Percentiles rank a stretch among this genome's conserved stretches.
These are phyloP conservation scores for Phallus indusiatus DNA, from an alignment of 768 basidiomycete species.

Conservation along the genomic window DNA sequence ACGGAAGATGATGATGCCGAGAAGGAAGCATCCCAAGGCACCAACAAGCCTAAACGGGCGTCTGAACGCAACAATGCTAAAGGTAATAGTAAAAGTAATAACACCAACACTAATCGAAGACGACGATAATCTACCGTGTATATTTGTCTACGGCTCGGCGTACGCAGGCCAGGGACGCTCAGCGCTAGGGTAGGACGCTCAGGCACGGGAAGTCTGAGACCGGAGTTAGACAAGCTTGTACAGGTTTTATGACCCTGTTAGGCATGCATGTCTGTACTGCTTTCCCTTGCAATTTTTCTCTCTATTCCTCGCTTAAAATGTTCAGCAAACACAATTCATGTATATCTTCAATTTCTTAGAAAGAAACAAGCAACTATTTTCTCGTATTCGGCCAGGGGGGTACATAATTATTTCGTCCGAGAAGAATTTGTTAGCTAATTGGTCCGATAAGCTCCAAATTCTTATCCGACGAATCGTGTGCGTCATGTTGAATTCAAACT, in stretches of 20 bases:
- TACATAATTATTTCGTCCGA: neutral
- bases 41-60: slow-evolving; percentile 28
- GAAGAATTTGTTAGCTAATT: neutral
- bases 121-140: neutral
- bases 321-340: too few relatives aligned
- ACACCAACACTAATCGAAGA: slow-evolving; percentile 26
- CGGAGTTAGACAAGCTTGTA: too few relatives aligned
- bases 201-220: neutral
- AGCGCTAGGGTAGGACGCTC: too few relatives aligned
- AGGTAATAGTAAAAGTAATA: slow-evolving; percentile 21
- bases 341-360: too few relatives aligned
- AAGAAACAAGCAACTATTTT: neutral
- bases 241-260: too few relatives aligned
- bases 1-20: slow-evolving; percentile 23
- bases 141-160: too few relatives aligned
- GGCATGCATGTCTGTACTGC: too few relatives aligned
- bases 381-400: neutral
- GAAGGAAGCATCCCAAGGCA: slow-evolving; percentile 37
- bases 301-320: too few relatives aligned
- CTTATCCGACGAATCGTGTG: slow-evolving; percentile 6
- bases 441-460: neutral
- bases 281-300: too few relatives aligned
- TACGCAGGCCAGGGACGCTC: too few relatives aligned
- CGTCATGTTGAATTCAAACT: slow-evolving; percentile 1
- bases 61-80: slow-evolving; percentile 26